These are phyloP conservation scores for Leptographium galeiforme DNA, from an alignment of 2,329 filamentous ascomycete genomes.

Conservation along the genomic window DNA sequence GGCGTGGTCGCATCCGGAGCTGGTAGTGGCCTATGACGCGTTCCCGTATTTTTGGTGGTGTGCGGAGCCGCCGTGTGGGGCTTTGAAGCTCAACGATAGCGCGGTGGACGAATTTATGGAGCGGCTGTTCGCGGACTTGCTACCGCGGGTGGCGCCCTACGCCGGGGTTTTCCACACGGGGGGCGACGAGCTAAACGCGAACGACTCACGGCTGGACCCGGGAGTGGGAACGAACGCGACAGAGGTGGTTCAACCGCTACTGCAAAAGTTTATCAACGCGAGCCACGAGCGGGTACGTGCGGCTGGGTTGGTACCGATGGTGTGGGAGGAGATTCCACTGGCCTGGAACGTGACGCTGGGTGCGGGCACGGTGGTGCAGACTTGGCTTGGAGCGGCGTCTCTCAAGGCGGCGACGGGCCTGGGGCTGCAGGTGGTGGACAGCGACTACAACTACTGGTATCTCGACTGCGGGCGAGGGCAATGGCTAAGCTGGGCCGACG, in stretches of 20 bases:
- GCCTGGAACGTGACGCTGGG: constrained; percentile 66
- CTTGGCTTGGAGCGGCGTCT: constrained; percentile 55
- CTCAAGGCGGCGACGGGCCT: constrained; percentile 44
- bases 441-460: constrained; percentile 70
- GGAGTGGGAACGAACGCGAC: constrained; percentile 54
- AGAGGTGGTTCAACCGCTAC: constrained; percentile 54
- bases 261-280: constrained; percentile 64
- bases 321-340: constrained; percentile 80
- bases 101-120: constrained; percentile 59
- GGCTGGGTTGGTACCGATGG: constrained; percentile 56
- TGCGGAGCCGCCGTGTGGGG: constrained; percentile 50
- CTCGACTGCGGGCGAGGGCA: constrained; percentile 73
- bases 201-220: constrained; percentile 61
- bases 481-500: constrained; percentile 60
- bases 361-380: constrained; percentile 61
- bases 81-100: constrained; percentile 63
- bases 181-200: constrained; percentile 73
- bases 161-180: constrained; percentile 72
- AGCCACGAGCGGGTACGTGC: constrained; percentile 52
- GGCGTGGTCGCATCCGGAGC: constrained; percentile 51
- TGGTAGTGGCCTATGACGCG: constrained; percentile 51
- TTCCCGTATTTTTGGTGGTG: constrained; percentile 46
- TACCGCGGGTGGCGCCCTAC: constrained; percentile 58
- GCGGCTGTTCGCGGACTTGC: constrained; percentile 58
- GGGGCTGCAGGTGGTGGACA: constrained; percentile 61